Evolutionary conservation across 1,139 yeast species (phyloP), one percentile per base, ranked within the genome.

Genomic region (Suhomyces terraborum): DNA sequence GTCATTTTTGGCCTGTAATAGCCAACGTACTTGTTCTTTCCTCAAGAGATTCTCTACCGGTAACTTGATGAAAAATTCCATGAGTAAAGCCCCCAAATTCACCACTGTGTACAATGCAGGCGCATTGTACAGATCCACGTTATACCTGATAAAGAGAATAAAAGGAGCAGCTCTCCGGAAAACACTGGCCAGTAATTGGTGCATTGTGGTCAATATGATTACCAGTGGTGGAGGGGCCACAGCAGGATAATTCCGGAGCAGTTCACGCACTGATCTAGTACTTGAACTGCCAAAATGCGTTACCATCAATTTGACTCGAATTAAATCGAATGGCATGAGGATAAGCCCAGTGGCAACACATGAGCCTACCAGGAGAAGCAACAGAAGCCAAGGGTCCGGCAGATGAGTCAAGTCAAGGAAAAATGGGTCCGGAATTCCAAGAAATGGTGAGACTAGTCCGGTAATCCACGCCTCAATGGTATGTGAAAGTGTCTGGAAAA

Each of bases 401-500:
- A 93, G 84, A 56, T 86, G 95, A 20, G 88, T 75, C 48, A 88
- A 76, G 51, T 88, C 96, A 49, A 88, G 81, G 59, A 88, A 85
- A 50, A 84, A 82, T 1, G 97, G 96, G 58, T 89, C 97, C 0
- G 96, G 96, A n/a, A 88, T 79, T 12, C 88, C 86, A 42, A 88
- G 66, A 39, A 87, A 70, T 3, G 96, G 93, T 6, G 96, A 82
- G 12, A 88, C 62, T 52, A 91, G 80, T 6, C 96, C 96, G 0
- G 95, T 84, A 32, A 88, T 73, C 97, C 98, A 91, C 1, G 96
- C 89, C 56, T 88, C 95, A 37, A 89, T 69, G 1, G 95, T 86
- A 43, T 82, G 80, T 1, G 85, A 79, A 32, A 89, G 69, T 0
- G 95, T 85, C 44, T 79, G 84, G 57, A 85, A 77, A 24, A 93